Conservation (phyloP, 345 rosid genomes). For the Mallotus nudiflorus region DNA sequence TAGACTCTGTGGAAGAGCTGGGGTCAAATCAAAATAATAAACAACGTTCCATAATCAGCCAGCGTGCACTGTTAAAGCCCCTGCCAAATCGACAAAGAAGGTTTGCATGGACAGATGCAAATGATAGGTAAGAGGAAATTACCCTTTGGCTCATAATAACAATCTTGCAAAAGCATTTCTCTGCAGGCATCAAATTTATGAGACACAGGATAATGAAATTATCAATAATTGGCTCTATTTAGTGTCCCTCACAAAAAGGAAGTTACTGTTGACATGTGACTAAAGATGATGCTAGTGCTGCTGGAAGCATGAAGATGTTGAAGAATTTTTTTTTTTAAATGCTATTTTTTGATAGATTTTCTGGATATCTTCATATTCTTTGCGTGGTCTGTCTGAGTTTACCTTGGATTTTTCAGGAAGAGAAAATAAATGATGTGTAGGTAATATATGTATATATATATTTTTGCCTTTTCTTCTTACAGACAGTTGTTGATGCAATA, state of each 20-base stretch:
- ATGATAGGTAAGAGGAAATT: conserved; percentile 61
- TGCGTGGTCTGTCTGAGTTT: conserved; percentile 8
- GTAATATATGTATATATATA: too few relatives aligned
- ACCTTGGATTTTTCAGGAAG: background rate
- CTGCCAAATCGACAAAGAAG: conserved; percentile 51
- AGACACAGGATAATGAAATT: background rate
- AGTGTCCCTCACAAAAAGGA: background rate
- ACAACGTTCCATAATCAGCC: conserved; percentile 40
- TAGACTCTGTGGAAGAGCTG: conserved; percentile 34
- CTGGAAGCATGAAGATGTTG: background rate
- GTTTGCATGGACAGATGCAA: conserved; percentile 84
- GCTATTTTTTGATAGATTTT: background rate
- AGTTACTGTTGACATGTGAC: background rate
- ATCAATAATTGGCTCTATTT: background rate
- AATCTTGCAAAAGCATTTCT: background rate
- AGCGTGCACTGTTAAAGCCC: conserved; percentile 43
- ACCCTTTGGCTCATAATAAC: conserved; percentile 7
- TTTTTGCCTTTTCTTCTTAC: conserved; percentile 31
- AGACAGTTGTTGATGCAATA: conserved; percentile 81
- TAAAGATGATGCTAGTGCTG: background rate
- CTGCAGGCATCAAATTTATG: background rate
- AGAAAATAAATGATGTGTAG: background rate
- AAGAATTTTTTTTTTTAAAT: background rate
- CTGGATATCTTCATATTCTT: conserved; percentile 1
- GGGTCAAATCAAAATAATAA: conserved; percentile 47